These are phyloP conservation scores for Anthracocystis setariae DNA, from an alignment of 1,284 basidiomycete species.

Conservation along the genomic window DNA sequence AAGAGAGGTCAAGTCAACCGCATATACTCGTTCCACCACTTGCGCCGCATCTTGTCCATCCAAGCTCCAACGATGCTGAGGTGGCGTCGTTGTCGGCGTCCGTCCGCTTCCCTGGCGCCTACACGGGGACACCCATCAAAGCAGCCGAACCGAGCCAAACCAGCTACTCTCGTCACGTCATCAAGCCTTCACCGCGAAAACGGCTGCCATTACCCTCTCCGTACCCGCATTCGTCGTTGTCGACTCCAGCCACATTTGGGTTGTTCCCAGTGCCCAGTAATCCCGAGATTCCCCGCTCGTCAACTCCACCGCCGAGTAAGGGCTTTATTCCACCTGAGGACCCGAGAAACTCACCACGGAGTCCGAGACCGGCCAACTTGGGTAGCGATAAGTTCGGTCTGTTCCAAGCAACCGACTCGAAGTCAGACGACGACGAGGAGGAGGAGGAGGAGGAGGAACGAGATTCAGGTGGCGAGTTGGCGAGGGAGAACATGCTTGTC, in stretches of 20 bases:
- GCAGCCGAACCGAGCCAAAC: not conserved
- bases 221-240: not conserved
- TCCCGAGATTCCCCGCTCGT: slow-evolving; percentile 25
- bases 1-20: slow-evolving; percentile 12
- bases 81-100: slow-evolving; percentile 26
- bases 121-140: slow-evolving; percentile 22
- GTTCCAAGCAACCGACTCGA: slow-evolving; percentile 8
- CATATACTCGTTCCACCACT: slow-evolving; percentile 19
- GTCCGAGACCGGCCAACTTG: slow-evolving; percentile 21
- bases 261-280: slow-evolving; percentile 9
- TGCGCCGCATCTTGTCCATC: not conserved
- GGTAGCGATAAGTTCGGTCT: slow-evolving; percentile 12
- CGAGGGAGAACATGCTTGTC: slow-evolving; percentile 6
- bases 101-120: slow-evolving; percentile 32
- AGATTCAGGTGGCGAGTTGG: slow-evolving; percentile 2
- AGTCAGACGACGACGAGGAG: slow-evolving; percentile 1
- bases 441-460: slow-evolving; percentile 3
- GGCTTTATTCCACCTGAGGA: slow-evolving; percentile 17
- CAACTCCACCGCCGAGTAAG: slow-evolving; percentile 28
- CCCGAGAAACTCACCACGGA: slow-evolving; percentile 26
- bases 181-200: slow-evolving; percentile 26
- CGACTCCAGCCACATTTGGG: not conserved
- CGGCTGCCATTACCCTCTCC: not conserved
- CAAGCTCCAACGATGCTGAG: not conserved
- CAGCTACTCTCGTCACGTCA: slow-evolving; percentile 38